phyloP scores from a whole-genome alignment of 192 early-diverging fungal genomes.

The Mortierella antarctica region DNA sequence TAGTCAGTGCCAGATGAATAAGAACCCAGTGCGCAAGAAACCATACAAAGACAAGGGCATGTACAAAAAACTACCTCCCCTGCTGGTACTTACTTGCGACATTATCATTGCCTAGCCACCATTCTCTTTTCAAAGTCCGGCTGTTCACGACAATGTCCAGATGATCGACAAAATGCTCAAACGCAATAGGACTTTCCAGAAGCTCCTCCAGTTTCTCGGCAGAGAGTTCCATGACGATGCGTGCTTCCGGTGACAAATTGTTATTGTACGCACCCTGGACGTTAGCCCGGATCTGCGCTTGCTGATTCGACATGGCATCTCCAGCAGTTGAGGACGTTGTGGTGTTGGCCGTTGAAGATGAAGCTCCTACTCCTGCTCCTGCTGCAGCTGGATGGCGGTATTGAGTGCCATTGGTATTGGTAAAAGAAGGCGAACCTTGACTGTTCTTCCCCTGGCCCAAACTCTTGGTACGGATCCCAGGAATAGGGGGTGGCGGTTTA shows the following conservation, averaged over 20 bases:
- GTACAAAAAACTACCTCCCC: neutral
- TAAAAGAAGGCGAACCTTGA: neutral
- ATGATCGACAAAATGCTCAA: conserved; percentile 47
- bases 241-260: conserved; percentile 22
- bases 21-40: neutral
- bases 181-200: conserved; percentile 42
- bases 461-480: conserved; percentile 38
- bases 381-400: neutral
- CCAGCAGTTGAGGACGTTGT: neutral
- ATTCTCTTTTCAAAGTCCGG: conserved; percentile 58
- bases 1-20: neutral
- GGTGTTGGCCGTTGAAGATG: neutral
- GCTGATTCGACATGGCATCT: conserved; percentile 1
- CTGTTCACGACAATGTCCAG: conserved; percentile 43
- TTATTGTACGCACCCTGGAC: conserved; percentile 1
- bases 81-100: conserved; percentile 55
- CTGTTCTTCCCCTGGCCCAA: conserved; percentile 16
- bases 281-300: conserved; percentile 6
- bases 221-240: conserved; percentile 29
- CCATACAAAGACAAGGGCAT: neutral
- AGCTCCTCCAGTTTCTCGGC: conserved; percentile 35
- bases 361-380: neutral
- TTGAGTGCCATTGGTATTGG: conserved; percentile 27
- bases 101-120: conserved; percentile 60
- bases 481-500: conserved; percentile 51